Conservation (phyloP, 306 rosid genomes). For the Casuarina equisetifolia region DNA sequence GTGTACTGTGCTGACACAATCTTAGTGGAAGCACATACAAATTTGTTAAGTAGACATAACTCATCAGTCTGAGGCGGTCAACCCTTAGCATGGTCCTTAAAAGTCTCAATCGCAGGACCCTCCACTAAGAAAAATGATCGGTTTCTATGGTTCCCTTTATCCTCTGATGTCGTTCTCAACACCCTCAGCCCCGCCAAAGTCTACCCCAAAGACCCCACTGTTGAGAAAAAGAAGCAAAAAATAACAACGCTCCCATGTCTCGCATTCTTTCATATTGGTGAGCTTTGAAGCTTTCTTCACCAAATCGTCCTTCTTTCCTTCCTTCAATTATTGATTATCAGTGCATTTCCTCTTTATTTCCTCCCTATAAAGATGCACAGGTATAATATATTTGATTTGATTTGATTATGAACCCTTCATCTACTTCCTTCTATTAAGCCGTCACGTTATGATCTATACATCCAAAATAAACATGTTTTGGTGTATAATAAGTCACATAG, state of each 20-base stretch:
- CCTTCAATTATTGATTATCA: too few relatives aligned
- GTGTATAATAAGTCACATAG: too few relatives aligned
- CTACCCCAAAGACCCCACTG: neutral
- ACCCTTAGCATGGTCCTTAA: neutral
- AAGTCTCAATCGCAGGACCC: conserved; percentile 1
- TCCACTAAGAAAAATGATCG: conserved; percentile 4
- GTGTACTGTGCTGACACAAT: neutral
- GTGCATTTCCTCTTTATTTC: too few relatives aligned
- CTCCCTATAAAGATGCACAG: too few relatives aligned
- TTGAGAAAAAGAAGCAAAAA: neutral
- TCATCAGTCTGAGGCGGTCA: conserved; percentile 8
- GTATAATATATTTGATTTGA: too few relatives aligned
- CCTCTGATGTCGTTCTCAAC: neutral
- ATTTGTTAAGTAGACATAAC: neutral
- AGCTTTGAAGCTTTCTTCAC: neutral
- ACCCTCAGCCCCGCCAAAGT: neutral
- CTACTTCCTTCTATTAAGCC: too few relatives aligned
- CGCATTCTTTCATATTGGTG: neutral
- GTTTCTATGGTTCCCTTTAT: neutral
- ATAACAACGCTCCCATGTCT: neutral
- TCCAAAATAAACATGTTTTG: too few relatives aligned
- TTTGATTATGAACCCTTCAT: too few relatives aligned
- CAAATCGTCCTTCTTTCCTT: neutral
- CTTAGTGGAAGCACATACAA: neutral
- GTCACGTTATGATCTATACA: too few relatives aligned